Percentiles rank a stretch among this genome's conserved stretches.
These are phyloP conservation scores for Debaryomyces subglobosus DNA, from an alignment of 1,139 yeast species.

Conservation along the genomic window DNA sequence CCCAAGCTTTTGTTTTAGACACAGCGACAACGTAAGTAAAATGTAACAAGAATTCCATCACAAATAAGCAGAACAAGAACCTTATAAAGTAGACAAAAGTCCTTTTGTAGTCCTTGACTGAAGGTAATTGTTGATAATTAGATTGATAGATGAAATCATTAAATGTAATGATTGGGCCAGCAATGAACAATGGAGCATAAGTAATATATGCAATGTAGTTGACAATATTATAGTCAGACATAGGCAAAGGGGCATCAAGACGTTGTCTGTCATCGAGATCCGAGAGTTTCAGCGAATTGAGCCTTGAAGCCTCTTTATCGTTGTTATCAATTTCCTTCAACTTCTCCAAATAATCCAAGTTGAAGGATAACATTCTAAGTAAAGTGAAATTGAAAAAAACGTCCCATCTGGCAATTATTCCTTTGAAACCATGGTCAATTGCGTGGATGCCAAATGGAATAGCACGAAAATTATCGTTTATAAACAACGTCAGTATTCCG, in stretches of 20 bases:
- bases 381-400: constrained; percentile 91
- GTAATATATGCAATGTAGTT: constrained; percentile 77
- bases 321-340: constrained; percentile 20
- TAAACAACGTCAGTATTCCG: constrained; percentile 72
- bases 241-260: constrained; percentile 63
- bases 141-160: constrained; percentile 87
- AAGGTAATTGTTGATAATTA: constrained; percentile 38
- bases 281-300: constrained; percentile 16
- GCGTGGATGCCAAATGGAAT: constrained; percentile 54
- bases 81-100: constrained; percentile 67
- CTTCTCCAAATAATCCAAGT: constrained; percentile 70
- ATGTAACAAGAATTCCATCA: constrained; percentile 89
- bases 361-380: constrained; percentile 80
- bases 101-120: constrained; percentile 50
- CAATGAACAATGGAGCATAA: constrained; percentile 89
- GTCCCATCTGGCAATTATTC: constrained; percentile 91
- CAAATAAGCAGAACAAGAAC: constrained; percentile 69
- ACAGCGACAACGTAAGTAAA: constrained; percentile 93
- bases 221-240: constrained; percentile 57
- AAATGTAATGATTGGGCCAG: constrained; percentile 93
- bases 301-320: constrained; percentile 16
- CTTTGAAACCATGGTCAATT: constrained; percentile 63
- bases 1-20: constrained; percentile 87
- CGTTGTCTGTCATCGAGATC: constrained; percentile 65
- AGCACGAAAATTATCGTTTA: constrained; percentile 70